Evolutionary conservation across 192 early-diverging fungal genomes (phyloP), one percentile per base, ranked within the genome.

Genomic region (Coemansia sp.): DNA sequence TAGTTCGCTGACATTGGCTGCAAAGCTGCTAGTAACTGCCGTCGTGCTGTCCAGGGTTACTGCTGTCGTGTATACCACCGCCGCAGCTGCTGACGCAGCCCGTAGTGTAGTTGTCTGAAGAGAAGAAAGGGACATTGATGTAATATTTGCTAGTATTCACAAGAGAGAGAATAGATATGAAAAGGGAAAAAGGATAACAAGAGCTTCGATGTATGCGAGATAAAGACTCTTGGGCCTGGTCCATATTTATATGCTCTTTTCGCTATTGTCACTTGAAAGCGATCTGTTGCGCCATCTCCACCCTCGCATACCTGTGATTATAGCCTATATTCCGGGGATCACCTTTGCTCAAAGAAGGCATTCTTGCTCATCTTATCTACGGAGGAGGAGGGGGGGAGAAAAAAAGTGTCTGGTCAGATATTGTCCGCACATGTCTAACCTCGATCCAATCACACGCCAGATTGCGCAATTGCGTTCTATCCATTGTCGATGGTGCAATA

Each of bases 31-130:
- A 33, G 23, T 42, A 1, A 76, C 42, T 21, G 66, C 79, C 1
- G 66, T 71, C 21, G 75, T 74, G 44, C 70, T 74, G 35, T 47
- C 62, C 8, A 65, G n/a, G 3, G 68, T 60, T 43, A 38, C 17
- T 3, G 65, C 74, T 17, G 71, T 66, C 30, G 74, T 62, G 47
- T 74, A 76, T 17, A 64, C 79, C 32, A 82, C 74, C 5, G 79
- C 79, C 3, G 72, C 79, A 4, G 71, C 62, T 8, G 66, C 50
- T 38, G 79, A 76, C 10, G 69, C 50, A 30, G 66, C 74, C 19
- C 50, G 39, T 38, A 74, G 57, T 8, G 62, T 60, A 3, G 46
- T 62, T 65, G 64, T 66, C 38, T 59, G 74, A 42, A 63, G 6
- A 63, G n/a, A 44, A 19, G 38, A 21, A 30, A 4, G 32, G 44